Evolutionary conservation across 441 rosid genomes (phyloP), one percentile per base, ranked within the genome.

Genomic region (Pelargonium myrrhifolium): DNA sequence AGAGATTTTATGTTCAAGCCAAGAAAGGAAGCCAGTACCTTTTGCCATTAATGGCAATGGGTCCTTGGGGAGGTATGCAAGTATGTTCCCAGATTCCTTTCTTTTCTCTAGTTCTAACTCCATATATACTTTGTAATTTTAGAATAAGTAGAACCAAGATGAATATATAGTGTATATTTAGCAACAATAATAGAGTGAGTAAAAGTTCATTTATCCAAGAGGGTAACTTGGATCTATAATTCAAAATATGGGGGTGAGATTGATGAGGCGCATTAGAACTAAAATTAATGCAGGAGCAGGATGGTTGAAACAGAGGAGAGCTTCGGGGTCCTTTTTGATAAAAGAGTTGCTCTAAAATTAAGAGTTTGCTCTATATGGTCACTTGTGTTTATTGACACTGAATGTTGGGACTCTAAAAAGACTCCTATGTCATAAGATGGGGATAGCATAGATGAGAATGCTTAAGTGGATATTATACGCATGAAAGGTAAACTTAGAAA

Each of bases 1-100:
- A 66, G 83, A 81, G 72, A 84, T 87, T 64, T 76, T 81, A 40
- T 82, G 82, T 6, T 74, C 74, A 70, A 86, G 87, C 68, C 81
- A 82, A 71, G 87, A 87, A 75, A 82, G 80, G 61, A 86, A 73
- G 68, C 80, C 80, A n/a, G 75, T 68, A 64, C 80, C 78, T 60
- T 72, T 74, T 66, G 71, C 85, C n/a, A 67, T 72, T 31, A 81
- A 82, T 69, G 87, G 85, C 72, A 83, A 83, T 64, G 87, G 79
- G 66, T 68, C 80, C 68, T 55, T 82, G 66, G 77, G 86, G 68
- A 81, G 82, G 77, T 75, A 83, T 76, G 70, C 82, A 82, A 85
- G 93, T 88, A 80, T 66, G 82, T 62, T 53, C 47, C 72, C 75
- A 75, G 45, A 51, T 67, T 67, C 68, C 62, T 55, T 62, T 37